Evolutionary conservation across 2,329 filamentous ascomycete species (phyloP).

Genomic region (Tothia fuscella): DNA sequence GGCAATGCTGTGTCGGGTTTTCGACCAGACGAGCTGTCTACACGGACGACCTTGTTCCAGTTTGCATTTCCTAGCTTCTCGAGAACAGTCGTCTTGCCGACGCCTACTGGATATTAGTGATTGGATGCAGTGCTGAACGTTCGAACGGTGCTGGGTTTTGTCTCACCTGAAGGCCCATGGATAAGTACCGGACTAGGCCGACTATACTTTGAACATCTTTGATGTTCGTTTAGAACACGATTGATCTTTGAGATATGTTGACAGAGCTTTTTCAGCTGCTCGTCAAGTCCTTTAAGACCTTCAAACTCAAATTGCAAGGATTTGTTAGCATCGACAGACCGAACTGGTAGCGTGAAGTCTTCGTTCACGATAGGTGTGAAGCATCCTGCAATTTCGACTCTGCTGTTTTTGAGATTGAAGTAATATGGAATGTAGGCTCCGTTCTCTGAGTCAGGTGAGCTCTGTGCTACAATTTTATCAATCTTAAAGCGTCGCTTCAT

Average conservation of each 20-base stretch:
- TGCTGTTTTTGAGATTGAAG: conserved; percentile 12
- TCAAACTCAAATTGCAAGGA: conserved; percentile 40
- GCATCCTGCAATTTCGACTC: background rate
- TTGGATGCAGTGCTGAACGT: conserved; percentile 65
- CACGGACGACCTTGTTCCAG: conserved; percentile 58
- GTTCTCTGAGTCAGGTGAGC: conserved; percentile 15
- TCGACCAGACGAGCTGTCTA: conserved; percentile 35
- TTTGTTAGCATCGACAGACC: too few relatives aligned
- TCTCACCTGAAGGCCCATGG: conserved; percentile 49
- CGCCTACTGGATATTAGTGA: too few relatives aligned
- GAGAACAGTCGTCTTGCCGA: conserved; percentile 70
- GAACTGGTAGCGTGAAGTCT: background rate
- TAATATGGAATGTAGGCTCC: conserved; percentile 12
- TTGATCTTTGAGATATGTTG: conserved; percentile 5
- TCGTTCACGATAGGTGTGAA: background rate
- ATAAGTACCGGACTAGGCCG: conserved; percentile 49
- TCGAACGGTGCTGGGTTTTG: conserved; percentile 14
- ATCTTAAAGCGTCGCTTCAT: conserved; percentile 51
- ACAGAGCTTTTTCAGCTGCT: conserved; percentile 6
- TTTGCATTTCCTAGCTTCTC: conserved; percentile 50
- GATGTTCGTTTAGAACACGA: background rate
- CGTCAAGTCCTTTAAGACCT: conserved; percentile 15
- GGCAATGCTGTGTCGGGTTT: conserved; percentile 45
- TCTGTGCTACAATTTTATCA: conserved; percentile 37
- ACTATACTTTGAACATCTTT: conserved; percentile 25